A percentile compares a stretch with the other conserved stretches of the same genome.
Conservation (phyloP, 345 rosid species). For the Populus pruinosa region DNA sequence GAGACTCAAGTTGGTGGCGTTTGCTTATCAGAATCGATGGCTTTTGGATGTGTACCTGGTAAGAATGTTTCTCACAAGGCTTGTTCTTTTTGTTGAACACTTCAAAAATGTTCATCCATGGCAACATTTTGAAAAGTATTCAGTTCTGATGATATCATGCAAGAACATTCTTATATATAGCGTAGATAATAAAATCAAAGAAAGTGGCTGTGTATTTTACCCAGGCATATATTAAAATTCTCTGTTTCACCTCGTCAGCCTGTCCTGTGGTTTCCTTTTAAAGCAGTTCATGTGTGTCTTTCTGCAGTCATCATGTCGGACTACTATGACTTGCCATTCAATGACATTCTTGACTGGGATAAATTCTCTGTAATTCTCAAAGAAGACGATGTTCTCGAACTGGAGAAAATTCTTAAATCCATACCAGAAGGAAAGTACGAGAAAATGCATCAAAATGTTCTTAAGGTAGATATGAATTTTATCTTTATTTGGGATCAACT, state of each 20-base stretch:
- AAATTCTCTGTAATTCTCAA: slow-evolving; percentile 71
- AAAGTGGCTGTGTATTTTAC: not conserved
- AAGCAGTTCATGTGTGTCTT: not conserved
- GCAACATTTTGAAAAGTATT: not conserved
- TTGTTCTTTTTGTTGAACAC: not conserved
- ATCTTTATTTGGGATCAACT: not conserved
- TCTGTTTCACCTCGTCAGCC: too few species aligned
- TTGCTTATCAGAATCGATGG: slow-evolving; percentile 92
- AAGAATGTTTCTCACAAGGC: slow-evolving; percentile 11
- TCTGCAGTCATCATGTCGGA: slow-evolving; percentile 76
- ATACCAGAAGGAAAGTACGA: slow-evolving; percentile 80
- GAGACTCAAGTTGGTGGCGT: slow-evolving; percentile 92
- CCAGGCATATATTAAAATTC: not conserved
- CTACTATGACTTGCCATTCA: slow-evolving; percentile 90
- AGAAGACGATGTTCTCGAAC: slow-evolving; percentile 68
- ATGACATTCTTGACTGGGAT: slow-evolving; percentile 74
- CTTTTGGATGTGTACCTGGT: slow-evolving; percentile 98
- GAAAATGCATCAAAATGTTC: slow-evolving; percentile 43
- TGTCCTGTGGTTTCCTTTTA: too few species aligned
- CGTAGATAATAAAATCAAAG: not conserved
- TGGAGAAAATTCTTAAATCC: slow-evolving; percentile 69
- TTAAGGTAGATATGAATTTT: not conserved
- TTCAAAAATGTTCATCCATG: too few species aligned
- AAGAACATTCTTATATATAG: not conserved
- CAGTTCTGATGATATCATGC: not conserved